Evolutionary conservation across 768 basidiomycete species (phyloP).

Genomic region (Cyathus striatus): DNA sequence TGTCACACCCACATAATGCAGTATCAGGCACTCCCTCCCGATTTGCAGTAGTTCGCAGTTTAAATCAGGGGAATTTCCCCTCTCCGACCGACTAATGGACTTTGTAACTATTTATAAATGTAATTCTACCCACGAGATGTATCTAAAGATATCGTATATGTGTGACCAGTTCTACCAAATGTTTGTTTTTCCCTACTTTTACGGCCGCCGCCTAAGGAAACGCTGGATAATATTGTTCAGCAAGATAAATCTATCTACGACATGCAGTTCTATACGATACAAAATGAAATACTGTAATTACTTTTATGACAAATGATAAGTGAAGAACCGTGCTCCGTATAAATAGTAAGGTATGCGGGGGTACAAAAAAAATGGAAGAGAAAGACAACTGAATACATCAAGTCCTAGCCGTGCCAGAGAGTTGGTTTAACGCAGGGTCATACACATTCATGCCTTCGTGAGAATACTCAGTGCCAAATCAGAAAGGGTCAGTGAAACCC

Average conservation of each 20-base stretch:
- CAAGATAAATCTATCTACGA: neutral
- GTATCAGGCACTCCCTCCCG: constrained; percentile 8
- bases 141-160: too few species aligned
- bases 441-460: neutral
- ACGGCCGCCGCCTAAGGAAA: too few species aligned
- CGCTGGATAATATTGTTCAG: neutral
- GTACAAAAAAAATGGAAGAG: too few species aligned
- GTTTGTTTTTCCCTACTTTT: too few species aligned
- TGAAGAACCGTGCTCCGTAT: too few species aligned
- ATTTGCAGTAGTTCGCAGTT: constrained; percentile 2
- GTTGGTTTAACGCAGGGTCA: neutral
- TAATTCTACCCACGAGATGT: too few species aligned
- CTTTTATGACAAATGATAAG: neutral
- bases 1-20: neutral
- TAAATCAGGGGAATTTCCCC: neutral
- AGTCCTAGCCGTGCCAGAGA: neutral
- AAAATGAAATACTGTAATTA: too few species aligned
- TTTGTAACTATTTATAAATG: neutral
- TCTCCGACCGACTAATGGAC: neutral
- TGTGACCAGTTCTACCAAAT: too few species aligned
- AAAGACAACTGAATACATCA: neutral
- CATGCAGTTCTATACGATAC: neutral
- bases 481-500: neutral
- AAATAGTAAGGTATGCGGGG: too few species aligned
- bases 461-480: neutral